Evolutionary conservation across 805 yeast genomes (phyloP).

Genomic region (Yarrowia sp.): DNA sequence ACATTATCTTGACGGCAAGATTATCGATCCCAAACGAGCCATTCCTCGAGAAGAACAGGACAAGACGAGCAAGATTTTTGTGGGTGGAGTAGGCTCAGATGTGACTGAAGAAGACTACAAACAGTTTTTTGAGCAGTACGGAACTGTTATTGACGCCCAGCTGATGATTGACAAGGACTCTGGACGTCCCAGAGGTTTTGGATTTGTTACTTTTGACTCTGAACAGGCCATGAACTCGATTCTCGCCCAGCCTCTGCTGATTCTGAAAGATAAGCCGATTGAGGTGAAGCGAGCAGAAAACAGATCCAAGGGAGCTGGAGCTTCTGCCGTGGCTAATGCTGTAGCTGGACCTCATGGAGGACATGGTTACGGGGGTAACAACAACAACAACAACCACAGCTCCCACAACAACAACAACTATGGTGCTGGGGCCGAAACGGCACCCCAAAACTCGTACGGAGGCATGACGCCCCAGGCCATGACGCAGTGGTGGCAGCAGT

Average conservation of each 20-base stretch:
- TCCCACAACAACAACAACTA: neutral
- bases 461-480: conserved; percentile 25
- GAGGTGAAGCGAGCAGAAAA: conserved; percentile 46
- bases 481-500: conserved; percentile 25
- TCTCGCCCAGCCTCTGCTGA: conserved; percentile 73
- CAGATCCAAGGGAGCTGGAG: conserved; percentile 13
- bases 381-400: too few species aligned
- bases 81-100: conserved; percentile 93
- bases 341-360: neutral
- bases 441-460: conserved; percentile 7
- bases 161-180: conserved; percentile 96
- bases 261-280: conserved; percentile 70
- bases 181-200: conserved; percentile 95
- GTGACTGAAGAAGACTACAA: conserved; percentile 89
- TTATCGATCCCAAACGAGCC: conserved; percentile 96
- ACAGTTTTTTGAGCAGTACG: conserved; percentile 80
- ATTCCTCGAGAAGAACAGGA: conserved; percentile 97
- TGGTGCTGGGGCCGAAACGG: neutral
- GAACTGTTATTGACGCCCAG: conserved; percentile 91
- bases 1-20: conserved; percentile 90
- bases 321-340: neutral
- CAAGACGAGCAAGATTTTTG: conserved; percentile 92
- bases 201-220: conserved; percentile 91
- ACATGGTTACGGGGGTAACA: too few species aligned
- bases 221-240: conserved; percentile 92